A percentile compares a stretch with the other conserved stretches of the same genome.
Conservation (phyloP, 1,284 basidiomycete genomes). For the Melampsora abietis-canadensis region DNA sequence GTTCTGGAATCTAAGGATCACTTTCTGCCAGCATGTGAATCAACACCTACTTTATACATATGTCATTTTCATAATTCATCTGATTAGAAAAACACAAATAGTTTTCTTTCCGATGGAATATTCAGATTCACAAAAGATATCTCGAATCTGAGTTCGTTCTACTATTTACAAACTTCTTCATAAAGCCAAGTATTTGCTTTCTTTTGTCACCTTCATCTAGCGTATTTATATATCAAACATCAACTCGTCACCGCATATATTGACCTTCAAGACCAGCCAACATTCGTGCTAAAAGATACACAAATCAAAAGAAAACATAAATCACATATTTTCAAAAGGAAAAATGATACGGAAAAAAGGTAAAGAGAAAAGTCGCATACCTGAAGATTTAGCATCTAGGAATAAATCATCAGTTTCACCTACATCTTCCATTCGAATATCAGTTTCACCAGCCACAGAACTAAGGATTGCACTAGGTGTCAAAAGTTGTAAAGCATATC, state of each 20-base stretch:
- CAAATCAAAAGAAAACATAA: neutral
- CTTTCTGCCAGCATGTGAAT: too few relatives aligned
- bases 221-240: neutral
- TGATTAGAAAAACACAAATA: too few relatives aligned
- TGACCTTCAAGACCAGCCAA: slow-evolving; percentile 31
- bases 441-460: slow-evolving; percentile 68
- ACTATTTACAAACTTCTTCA: too few relatives aligned
- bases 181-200: too few relatives aligned
- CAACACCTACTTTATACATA: too few relatives aligned
- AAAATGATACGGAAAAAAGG: neutral
- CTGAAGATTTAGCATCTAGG: slow-evolving; percentile 72
- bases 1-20: too few relatives aligned
- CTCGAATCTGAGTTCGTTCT: too few relatives aligned
- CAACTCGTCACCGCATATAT: slow-evolving; percentile 41
- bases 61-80: too few relatives aligned
- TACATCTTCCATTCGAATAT: slow-evolving; percentile 82
- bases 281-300: slow-evolving; percentile 10
- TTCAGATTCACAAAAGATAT: too few relatives aligned
- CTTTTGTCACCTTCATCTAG: too few relatives aligned
- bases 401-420: slow-evolving; percentile 80
- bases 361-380: neutral
- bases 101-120: too few relatives aligned
- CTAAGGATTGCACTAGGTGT: slow-evolving; percentile 89
- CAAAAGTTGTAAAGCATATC: slow-evolving; percentile 86
- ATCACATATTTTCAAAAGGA: neutral